Evolutionary conservation across 257 asterid genomes (phyloP).

Genomic region (Nemophila menziesii): DNA sequence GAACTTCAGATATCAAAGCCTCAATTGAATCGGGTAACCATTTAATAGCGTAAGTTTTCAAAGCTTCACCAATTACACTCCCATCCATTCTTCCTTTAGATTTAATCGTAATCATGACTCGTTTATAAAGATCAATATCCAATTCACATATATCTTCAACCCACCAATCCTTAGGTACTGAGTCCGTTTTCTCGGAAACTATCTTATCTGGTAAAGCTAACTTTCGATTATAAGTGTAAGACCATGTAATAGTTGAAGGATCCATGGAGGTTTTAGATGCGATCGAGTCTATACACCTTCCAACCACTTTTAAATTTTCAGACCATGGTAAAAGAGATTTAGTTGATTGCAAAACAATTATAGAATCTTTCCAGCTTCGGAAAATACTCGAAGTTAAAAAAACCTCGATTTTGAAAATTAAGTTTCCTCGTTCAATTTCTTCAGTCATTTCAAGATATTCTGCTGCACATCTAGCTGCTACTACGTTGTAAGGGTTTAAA

Average conservation of each 20-base stretch:
- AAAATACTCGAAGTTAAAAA: conserved; percentile 73
- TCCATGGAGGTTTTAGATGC: conserved; percentile 84
- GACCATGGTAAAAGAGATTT: conserved; percentile 75
- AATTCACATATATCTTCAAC: conserved; percentile 76
- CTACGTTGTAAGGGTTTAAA: conserved; percentile 77
- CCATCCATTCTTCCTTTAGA: conserved; percentile 73
- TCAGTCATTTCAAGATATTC: conserved; percentile 92
- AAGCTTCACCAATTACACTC: conserved; percentile 58
- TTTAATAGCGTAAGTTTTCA: conserved; percentile 62
- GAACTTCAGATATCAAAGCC: conserved; percentile 58
- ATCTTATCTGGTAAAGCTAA: conserved; percentile 32
- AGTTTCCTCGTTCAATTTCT: conserved; percentile 71
- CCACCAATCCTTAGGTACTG: conserved; percentile 89
- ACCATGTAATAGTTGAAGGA: conserved; percentile 71
- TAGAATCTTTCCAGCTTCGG: conserved; percentile 88
- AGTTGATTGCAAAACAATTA: conserved; percentile 69
- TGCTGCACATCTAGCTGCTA: conserved; percentile 77
- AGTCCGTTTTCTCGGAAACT: conserved; percentile 29
- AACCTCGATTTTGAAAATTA: conserved; percentile 62
- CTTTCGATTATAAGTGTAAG: conserved; percentile 65
- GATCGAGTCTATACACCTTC: conserved; percentile 70
- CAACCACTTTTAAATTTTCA: conserved; percentile 58
- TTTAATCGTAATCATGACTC: conserved; percentile 70
- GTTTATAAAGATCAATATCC: conserved; percentile 65
- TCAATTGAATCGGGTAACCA: conserved; percentile 85